A percentile compares a stretch with the other conserved stretches of the same genome.
Conservation (phyloP, 495 filamentous ascomycete genomes). For the Penicillium lagena region DNA sequence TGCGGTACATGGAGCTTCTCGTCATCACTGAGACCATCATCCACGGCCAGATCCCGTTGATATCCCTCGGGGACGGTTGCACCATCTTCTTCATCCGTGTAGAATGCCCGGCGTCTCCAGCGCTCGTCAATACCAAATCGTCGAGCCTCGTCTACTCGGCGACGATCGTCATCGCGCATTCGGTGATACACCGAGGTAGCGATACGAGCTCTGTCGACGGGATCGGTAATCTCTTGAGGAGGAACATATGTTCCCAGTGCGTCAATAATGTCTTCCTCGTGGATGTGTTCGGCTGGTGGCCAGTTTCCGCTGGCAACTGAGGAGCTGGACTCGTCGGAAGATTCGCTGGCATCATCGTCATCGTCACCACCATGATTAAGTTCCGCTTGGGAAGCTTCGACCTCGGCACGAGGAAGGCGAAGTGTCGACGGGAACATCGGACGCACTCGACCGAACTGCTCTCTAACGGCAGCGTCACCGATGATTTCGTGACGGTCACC, state of each 20-base stretch:
- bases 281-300: constrained; percentile 35
- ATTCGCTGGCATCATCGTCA: constrained; percentile 16
- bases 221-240: constrained; percentile 34
- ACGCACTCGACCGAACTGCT: constrained; percentile 31
- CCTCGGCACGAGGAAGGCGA: constrained; percentile 13
- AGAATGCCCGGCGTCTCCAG: constrained; percentile 68
- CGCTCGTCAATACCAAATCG: constrained; percentile 58
- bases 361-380: constrained; percentile 8
- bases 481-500: constrained; percentile 42
- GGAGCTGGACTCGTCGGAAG: constrained; percentile 18
- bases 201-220: constrained; percentile 34
- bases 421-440: constrained; percentile 34
- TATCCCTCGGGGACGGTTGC: constrained; percentile 56
- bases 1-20: constrained; percentile 28
- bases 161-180: constrained; percentile 35
- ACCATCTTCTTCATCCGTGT: constrained; percentile 76
- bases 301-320: constrained; percentile 28
- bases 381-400: constrained; percentile 4
- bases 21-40: constrained; percentile 24
- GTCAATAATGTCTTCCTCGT: constrained; percentile 33
- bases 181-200: constrained; percentile 32
- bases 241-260: constrained; percentile 31
- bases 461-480: constrained; percentile 41
- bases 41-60: constrained; percentile 53
- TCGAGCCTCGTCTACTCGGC: constrained; percentile 32